Base-by-base conservation (phyloP, 352 stramenopile genomes). In the Bremia lactucae region DNA sequence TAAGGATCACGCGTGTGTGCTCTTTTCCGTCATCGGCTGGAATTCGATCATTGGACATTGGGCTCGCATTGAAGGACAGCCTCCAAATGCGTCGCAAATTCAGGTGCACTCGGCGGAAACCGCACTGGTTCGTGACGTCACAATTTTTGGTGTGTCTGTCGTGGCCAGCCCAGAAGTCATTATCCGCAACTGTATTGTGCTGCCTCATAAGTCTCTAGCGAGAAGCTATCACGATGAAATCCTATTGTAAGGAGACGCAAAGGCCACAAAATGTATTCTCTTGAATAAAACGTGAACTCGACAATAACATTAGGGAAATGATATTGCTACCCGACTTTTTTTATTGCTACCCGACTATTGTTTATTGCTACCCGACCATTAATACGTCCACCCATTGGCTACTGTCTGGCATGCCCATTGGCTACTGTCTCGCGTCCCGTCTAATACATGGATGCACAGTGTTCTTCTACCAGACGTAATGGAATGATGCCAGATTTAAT, bases 151-250 rank as follows among this genome's bases (percentile, higher is more conserved):
- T 33, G 76, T 89, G 23, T 89, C 82, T 14, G 82, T 94, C n/a
- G 65, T 91, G 23, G 78, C 77, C 2, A 88, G 83, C 45, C 80
- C 82, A 0, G 82, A 94, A 55, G 52, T 94, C 19, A 88, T 92
- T 58, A 88, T 94, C 44, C 82, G 82, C 42, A 94, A 94, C 57
- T 94, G 82, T 37, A 83, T 94, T 48, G 82, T 94, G 20, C 59
- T 94, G 13, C 79, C 79, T 16, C 77, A 90, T 65, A 94, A 94
- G 59, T 87, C 76, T 11, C 73, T 94, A 16, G 82, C 77, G 40
- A 69, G 81, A 55, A 94, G 78, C 63, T 92, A 89, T 51, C 79
- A 94, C 55, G 81, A 92, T 59, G 75, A 94, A 57, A 91, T 94
- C 49, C 62, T 94, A 45, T 69, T 92, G 62, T 94, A 77, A n/a